These are phyloP conservation scores for Aspergillus baeticus DNA, from an alignment of 495 filamentous ascomycete genomes.

Conservation along the genomic window DNA sequence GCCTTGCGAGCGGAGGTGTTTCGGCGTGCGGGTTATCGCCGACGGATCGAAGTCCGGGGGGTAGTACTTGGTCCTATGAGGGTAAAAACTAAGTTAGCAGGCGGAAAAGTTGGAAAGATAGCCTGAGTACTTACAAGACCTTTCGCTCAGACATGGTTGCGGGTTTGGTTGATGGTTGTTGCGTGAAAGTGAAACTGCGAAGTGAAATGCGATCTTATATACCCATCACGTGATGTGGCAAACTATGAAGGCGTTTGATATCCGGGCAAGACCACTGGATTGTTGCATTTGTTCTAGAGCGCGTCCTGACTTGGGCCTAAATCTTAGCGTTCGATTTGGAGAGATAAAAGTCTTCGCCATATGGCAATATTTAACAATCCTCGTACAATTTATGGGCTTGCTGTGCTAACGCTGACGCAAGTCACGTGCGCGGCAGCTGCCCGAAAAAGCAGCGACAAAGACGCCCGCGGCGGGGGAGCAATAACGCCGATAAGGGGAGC, in stretches of 20 bases:
- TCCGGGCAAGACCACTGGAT: no score
- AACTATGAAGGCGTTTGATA: background rate
- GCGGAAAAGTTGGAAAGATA: background rate
- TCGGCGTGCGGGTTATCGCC: conserved; percentile 71
- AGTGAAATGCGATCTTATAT: conserved; percentile 1
- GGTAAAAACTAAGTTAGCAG: background rate
- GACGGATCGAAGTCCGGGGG: conserved; percentile 97
- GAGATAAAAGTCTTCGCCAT: no score
- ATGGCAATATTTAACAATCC: no score
- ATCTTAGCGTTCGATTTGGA: no score
- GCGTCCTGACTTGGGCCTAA: no score
- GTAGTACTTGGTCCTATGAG: conserved; percentile 65
- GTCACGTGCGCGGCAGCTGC: conserved; percentile 1
- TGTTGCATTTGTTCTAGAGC: no score
- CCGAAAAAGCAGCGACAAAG: background rate
- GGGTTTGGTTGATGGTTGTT: background rate
- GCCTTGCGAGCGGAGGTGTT: conserved; percentile 55
- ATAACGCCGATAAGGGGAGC: background rate
- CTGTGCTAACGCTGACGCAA: no score
- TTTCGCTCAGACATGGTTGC: conserved; percentile 76
- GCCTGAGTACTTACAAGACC: conserved; percentile 25
- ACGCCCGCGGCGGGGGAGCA: background rate
- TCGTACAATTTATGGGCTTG: no score
- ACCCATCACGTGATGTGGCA: conserved; percentile 5
- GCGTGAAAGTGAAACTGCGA: background rate